A percentile compares a stretch with the other conserved stretches of the same genome.
phyloP scores from a whole-genome alignment of 1,284 basidiomycete genomes.

The Melampsora americana region DNA sequence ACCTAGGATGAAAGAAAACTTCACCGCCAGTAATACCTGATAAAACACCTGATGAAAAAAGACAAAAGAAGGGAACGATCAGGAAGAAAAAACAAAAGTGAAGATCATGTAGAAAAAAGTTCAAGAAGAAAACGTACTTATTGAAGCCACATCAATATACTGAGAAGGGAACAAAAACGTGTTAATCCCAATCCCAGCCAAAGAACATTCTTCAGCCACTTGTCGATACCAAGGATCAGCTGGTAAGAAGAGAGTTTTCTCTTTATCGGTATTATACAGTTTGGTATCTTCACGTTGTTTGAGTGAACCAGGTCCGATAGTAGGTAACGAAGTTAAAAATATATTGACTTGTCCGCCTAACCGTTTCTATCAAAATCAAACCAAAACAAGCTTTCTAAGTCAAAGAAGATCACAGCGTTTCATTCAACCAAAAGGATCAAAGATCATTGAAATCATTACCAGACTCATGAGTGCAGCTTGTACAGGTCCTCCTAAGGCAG shows the following conservation, averaged over 20 bases:
- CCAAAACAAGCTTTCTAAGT: background rate
- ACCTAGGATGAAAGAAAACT: slow-evolving; percentile 86
- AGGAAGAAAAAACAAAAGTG: background rate
- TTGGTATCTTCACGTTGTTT: slow-evolving; percentile 65
- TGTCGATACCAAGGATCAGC: slow-evolving; percentile 74
- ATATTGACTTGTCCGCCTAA: slow-evolving; percentile 80
- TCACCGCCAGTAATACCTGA: slow-evolving; percentile 83
- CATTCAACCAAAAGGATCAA: background rate
- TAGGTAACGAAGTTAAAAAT: slow-evolving; percentile 77
- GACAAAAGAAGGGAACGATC: slow-evolving; percentile 35
- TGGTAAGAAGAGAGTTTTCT: slow-evolving; percentile 73
- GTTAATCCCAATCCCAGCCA: slow-evolving; percentile 85
- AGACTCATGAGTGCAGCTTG: slow-evolving; percentile 70
- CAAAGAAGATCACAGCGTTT: no score
- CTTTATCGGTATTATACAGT: slow-evolving; percentile 84
- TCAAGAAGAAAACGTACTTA: slow-evolving; percentile 61
- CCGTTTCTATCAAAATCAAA: slow-evolving; percentile 60
- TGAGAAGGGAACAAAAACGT: slow-evolving; percentile 80
- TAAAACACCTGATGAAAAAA: slow-evolving; percentile 62
- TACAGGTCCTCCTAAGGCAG: slow-evolving; percentile 76
- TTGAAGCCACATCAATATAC: slow-evolving; percentile 81
- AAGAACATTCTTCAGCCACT: slow-evolving; percentile 80
- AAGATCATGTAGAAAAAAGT: background rate
- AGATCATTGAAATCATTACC: slow-evolving; percentile 51
- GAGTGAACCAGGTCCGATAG: slow-evolving; percentile 70